phyloP scores from a whole-genome alignment of 2,329 filamentous ascomycete species.

The Colletotrichum acutatum region DNA sequence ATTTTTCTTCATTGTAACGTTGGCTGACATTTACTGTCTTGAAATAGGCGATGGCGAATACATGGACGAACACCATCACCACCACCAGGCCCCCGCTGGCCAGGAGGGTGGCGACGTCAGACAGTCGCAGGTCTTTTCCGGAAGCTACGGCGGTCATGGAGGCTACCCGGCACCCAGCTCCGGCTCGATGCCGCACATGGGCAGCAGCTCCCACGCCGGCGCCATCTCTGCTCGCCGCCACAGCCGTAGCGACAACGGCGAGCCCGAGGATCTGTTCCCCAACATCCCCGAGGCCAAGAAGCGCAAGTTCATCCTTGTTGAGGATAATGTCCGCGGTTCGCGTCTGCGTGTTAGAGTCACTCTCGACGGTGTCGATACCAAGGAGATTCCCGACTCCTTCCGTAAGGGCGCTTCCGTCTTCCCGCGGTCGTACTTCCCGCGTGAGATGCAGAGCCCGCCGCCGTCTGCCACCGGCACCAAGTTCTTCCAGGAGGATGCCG shows the following conservation, averaged over 20 bases:
- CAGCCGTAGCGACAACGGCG: constrained; percentile 62
- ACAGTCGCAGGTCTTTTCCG: constrained; percentile 78
- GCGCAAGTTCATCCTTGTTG: constrained; percentile 96
- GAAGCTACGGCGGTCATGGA: constrained; percentile 70
- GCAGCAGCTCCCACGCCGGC: constrained; percentile 42
- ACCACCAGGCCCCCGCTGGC: constrained; percentile 69
- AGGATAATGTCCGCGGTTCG: constrained; percentile 84
- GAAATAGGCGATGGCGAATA: constrained; percentile 67
- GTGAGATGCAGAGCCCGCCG: constrained; percentile 90
- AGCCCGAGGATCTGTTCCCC: constrained; percentile 81
- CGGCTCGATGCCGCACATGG: constrained; percentile 73
- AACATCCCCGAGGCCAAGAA: constrained; percentile 90
- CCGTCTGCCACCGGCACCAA: constrained; percentile 78
- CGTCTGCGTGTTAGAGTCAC: constrained; percentile 90
- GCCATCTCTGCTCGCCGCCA: constrained; percentile 50
- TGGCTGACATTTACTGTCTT: constrained; percentile 36
- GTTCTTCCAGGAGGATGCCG: constrained; percentile 76
- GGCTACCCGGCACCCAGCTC: constrained; percentile 64
- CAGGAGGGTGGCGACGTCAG: constrained; percentile 69
- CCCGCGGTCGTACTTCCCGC: constrained; percentile 90
- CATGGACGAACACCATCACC: constrained; percentile 75
- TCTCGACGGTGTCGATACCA: constrained; percentile 92
- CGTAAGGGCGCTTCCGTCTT: constrained; percentile 90
- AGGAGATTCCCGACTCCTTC: constrained; percentile 96
- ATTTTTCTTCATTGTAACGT: constrained; percentile 29